Base-by-base conservation (phyloP, 2,329 filamentous ascomycete genomes). In the Ophiosphaerella narmari region DNA sequence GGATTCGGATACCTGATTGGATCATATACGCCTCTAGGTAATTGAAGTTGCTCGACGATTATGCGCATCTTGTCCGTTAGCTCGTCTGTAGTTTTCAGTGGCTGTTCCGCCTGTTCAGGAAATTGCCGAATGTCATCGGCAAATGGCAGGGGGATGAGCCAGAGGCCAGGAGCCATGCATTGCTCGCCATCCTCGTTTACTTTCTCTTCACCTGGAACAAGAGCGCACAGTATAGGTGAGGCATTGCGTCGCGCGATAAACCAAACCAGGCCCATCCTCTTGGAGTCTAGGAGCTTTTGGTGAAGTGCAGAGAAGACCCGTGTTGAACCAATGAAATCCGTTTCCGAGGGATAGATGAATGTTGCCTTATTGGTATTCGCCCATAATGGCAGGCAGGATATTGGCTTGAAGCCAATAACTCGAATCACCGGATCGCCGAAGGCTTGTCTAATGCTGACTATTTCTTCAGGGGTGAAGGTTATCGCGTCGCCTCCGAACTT, bases 401-500 rank as follows among this genome's bases (percentile, higher is more conserved):
- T 79, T 6, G 90, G 85, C 70, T 97, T 99, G 81, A 99, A 99
- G 5, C 94, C 94, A 48, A 99, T 88, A 58, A 99, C 88, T 5
- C 91, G 87, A 48, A 99, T 88, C 11, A 90, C 80, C 0, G 91
- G 90, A 1, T 88, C 81, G 2, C 92, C 93, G 63, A 96, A 96
- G 45, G 68, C 71, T 59, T 90, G 79, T 54, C 87, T 86, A 50
- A 99, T 80, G 16, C 82, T 77, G 50, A 87, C 87, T 52, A 93
- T 85, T 70, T 99, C 93, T 31, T 97, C 91, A 0, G 86, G 82
- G 0, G 86, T 86, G 70, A 99, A 99, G 41, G 88, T 83, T 39
- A 99, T 85, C 40, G 91, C 91, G 59, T 96, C 90, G 34, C 91
- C 92, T 11, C 93, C 94, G 67, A 97, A 97, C 64, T 94, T 97